These are phyloP conservation scores for Priceomyces fermenticarens DNA, from an alignment of 805 yeast genomes.

Conservation along the genomic window DNA sequence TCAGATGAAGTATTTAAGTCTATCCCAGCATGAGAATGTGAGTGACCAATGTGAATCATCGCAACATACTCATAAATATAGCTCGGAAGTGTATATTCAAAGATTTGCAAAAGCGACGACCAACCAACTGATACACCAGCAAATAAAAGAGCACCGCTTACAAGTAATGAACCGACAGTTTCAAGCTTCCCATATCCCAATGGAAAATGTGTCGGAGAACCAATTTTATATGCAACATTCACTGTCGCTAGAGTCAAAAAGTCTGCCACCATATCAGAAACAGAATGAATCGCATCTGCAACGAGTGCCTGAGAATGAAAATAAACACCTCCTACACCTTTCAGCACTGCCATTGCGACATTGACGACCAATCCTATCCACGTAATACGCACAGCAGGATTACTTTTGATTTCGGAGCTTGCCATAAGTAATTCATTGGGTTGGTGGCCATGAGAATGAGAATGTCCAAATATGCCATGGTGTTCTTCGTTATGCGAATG, in stretches of 20 bases:
- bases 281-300: constrained; percentile 94
- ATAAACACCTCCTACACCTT: constrained; percentile 83
- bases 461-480: constrained; percentile 23
- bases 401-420: constrained; percentile 31
- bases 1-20: constrained; percentile 13
- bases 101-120: constrained; percentile 67
- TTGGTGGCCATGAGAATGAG: constrained; percentile 44
- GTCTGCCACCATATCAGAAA: constrained; percentile 87
- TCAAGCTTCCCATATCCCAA: constrained; percentile 92
- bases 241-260: constrained; percentile 87
- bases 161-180: constrained; percentile 87
- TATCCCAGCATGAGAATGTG: constrained; percentile 46
- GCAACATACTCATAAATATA: constrained; percentile 53
- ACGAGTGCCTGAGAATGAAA: constrained; percentile 93
- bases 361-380: constrained; percentile 87
- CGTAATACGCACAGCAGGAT: constrained; percentile 90
- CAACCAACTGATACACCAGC: constrained; percentile 93
- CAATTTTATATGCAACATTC: constrained; percentile 58
- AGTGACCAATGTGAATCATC: constrained; percentile 46
- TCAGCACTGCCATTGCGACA: constrained; percentile 79
- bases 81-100: constrained; percentile 67
- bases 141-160: constrained; percentile 73
- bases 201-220: constrained; percentile 66
- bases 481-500: constrained; percentile 8
- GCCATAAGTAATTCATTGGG: constrained; percentile 41